Evolutionary conservation across 495 filamentous ascomycete genomes (phyloP), one percentile per base, ranked within the genome.

Genomic region (Daldinia childiae): DNA sequence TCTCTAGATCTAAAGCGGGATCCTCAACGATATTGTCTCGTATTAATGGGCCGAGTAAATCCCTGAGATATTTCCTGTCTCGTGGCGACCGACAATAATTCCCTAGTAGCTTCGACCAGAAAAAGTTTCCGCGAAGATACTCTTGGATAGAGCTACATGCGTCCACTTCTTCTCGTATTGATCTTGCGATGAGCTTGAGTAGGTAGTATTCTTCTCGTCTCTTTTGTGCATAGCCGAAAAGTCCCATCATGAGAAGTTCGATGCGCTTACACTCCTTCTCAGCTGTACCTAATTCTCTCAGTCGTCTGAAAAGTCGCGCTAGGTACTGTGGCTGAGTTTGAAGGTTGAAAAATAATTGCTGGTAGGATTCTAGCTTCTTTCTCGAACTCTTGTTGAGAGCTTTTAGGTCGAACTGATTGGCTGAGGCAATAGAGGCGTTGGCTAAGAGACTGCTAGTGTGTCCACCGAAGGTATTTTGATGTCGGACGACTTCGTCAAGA

Each of bases 171-270:
- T 98, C 94, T 66, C 90, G 89, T 58, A 94, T 90, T 2, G 94
- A 93, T 66, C 90, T 86, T 12, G 88, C 85, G 56, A 99, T 90
- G 26, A 98, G 86, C 80, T 95, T 98, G 60, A 99, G 84, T 8
- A 99, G 86, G 76, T 98, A 97, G 77, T 98, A 99, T 71, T 99
- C 95, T 73, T 99, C 95, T 73, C 95, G 86, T 71, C 93, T 86
- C 82, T 98, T 99, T 76, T 98, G 96, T 1, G 95, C 95, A 75
- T 98, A 97, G 9, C 95, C 95, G 72, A 98, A 99, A 24, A 98
- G 86, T 6, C 94, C 92, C 94, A 99, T 97, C 82, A 97, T 94
- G 64, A 98, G 81, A 64, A 93, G 92, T 76, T 97, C 92, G 41
- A 97, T 91, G 56, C 92, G 86, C 79, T 97, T 97, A 73, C 90